phyloP scores from a whole-genome alignment of 257 asterid species.

The Osmanthus fragrans region DNA sequence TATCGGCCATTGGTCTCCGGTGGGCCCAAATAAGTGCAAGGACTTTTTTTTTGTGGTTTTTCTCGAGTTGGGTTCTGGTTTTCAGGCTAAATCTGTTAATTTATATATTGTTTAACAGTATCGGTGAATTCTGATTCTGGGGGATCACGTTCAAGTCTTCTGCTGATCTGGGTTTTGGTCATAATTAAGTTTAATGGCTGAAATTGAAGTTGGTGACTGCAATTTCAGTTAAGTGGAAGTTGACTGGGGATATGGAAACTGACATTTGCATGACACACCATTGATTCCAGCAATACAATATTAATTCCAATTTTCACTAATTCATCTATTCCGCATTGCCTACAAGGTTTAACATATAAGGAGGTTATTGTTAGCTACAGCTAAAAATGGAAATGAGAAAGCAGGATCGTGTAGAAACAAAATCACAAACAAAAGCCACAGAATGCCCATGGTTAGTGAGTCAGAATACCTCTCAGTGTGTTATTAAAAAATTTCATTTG shows the following conservation, averaged over 20 bases:
- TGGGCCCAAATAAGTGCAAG: background rate
- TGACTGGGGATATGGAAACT: no score
- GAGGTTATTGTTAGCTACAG: background rate
- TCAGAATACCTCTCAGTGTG: background rate
- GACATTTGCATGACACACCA: conserved; percentile 18
- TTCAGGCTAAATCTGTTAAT: background rate
- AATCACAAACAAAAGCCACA: background rate
- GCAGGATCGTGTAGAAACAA: background rate
- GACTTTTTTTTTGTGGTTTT: background rate
- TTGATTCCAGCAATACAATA: background rate
- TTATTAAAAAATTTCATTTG: background rate
- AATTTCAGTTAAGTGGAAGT: no score
- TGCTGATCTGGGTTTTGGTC: conserved; percentile 20
- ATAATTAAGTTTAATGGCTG: background rate
- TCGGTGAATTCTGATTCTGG: conserved; percentile 4
- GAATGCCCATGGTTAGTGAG: background rate
- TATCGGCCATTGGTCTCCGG: background rate
- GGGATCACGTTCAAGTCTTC: background rate
- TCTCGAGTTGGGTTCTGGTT: conserved; percentile 23
- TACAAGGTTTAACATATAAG: background rate
- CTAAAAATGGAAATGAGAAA: background rate
- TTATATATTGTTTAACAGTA: background rate
- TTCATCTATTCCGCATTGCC: background rate
- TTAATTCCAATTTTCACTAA: background rate
- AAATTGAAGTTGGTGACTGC: no score